Evolutionary conservation across 805 yeast species (phyloP).

Genomic region (Sugiyamaella marilandica): DNA sequence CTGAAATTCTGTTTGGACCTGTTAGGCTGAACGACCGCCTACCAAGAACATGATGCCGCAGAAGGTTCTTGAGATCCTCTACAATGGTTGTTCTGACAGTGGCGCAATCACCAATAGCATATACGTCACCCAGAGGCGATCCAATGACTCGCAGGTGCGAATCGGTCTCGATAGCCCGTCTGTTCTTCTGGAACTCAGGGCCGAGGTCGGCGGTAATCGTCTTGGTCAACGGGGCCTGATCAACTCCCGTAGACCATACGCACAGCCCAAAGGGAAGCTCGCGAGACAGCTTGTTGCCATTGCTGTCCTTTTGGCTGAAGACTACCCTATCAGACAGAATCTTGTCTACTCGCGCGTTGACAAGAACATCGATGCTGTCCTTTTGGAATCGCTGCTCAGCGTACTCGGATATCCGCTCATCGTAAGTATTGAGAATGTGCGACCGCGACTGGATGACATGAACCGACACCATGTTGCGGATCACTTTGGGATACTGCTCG

Average conservation of each 20-base stretch:
- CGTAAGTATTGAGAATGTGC: slow-evolving; percentile 64
- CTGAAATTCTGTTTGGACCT: slow-evolving; percentile 31
- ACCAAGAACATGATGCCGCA: slow-evolving; percentile 30
- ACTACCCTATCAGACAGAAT: slow-evolving; percentile 54
- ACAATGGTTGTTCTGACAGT: slow-evolving; percentile 59
- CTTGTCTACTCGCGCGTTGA: slow-evolving; percentile 59
- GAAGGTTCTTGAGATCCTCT: slow-evolving; percentile 48
- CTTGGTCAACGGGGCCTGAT: slow-evolving; percentile 58
- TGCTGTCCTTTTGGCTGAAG: slow-evolving; percentile 46
- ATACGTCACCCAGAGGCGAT: slow-evolving; percentile 61
- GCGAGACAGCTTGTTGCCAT: slow-evolving; percentile 35
- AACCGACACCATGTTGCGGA: slow-evolving; percentile 59
- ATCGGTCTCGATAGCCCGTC: slow-evolving; percentile 72
- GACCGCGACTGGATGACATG: slow-evolving; percentile 67
- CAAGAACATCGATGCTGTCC: slow-evolving; percentile 58
- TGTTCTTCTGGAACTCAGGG: slow-evolving; percentile 48
- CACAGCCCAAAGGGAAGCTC: slow-evolving; percentile 63
- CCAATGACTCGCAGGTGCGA: slow-evolving; percentile 67
- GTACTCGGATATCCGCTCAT: slow-evolving; percentile 57
- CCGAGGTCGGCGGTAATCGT: slow-evolving; percentile 47
- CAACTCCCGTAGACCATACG: slow-evolving; percentile 74
- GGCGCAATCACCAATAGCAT: slow-evolving; percentile 70
- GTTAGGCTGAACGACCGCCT: slow-evolving; percentile 18
- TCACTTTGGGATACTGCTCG: slow-evolving; percentile 51
- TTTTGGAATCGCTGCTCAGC: slow-evolving; percentile 60